Base-by-base conservation (phyloP, 345 rosid species). In the Viola odorata region DNA sequence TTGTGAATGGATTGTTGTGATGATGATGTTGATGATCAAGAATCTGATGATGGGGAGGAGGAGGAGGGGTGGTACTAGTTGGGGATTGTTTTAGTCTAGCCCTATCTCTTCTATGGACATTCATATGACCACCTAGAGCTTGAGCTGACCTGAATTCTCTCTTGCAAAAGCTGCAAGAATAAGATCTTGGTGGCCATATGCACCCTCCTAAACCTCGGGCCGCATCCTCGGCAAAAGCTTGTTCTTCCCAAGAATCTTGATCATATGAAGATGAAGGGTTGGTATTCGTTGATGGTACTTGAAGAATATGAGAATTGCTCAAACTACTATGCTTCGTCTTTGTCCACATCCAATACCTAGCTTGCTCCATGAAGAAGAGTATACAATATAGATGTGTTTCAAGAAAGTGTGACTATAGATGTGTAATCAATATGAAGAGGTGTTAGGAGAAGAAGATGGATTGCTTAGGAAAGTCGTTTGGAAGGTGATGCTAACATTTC, bases 281-380 rank as follows among this genome's bases (percentile, higher is more conserved):
- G 7, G 23, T 74, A 13, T 3, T 47, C 7, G 50, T 3, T 47
- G 50, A 42, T 12, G 78, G 62, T 4, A 65, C 41, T 47, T 73
- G 79, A 23, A 23, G 2, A 57, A 74, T 65, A 63, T 71, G 60
- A 75, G 82, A 62, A 76, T 23, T 23, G 32, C 52, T 61, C 74
- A 76, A 63, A 63, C 64, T 62, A 44, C 63, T 60, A 36, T 57
- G 81, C 42, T 73, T 77, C 45, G 67, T 67, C 62, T 73, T 83
- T 4, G 68, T 69, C 86, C 80, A 80, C 83, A 76, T 74, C 88
- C 81, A 77, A 57, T 63, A 75, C 16, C 65, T 65, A 14, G 82
- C 64, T 73, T 75, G 73, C 48, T 81, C 82, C 86, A 81, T 78
- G 50, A 47, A n/a, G 16, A 45, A 45, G 7, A 45, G 5, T 15